phyloP scores from a whole-genome alignment of 129 eudicot species.

The Pseudognaphalium luteoalbum region DNA sequence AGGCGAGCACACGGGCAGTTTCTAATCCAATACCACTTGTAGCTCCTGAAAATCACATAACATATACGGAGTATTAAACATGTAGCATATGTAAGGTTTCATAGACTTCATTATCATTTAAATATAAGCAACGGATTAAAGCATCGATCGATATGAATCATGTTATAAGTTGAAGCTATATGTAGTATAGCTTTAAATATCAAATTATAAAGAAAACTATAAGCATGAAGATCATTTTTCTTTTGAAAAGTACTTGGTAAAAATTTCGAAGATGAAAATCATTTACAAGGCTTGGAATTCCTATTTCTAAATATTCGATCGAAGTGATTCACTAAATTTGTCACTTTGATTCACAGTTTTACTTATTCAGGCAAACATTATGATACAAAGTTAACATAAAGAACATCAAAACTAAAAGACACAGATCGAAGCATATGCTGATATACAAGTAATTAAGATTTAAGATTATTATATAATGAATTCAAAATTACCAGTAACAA shows the following conservation, averaged over 20 bases:
- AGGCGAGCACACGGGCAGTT: constrained; percentile 81
- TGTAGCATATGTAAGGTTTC: not conserved
- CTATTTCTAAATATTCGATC: too few relatives aligned
- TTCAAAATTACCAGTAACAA: constrained; percentile 72
- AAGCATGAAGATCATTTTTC: not conserved
- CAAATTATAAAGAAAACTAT: not conserved
- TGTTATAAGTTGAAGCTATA: not conserved
- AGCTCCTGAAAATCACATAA: constrained; percentile 58
- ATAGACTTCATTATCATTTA: not conserved
- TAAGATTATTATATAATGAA: not conserved
- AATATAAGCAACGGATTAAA: too few relatives aligned
- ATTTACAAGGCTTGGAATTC: not conserved
- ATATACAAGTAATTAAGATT: not conserved
- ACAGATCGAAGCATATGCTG: not conserved
- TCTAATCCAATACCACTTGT: constrained; percentile 94
- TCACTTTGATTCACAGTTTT: too few relatives aligned
- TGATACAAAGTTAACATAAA: too few relatives aligned
- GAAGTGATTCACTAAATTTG: too few relatives aligned
- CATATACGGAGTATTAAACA: constrained; percentile 9
- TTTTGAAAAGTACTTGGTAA: not conserved
- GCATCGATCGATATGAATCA: not conserved
- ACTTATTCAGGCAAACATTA: too few relatives aligned
- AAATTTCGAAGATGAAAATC: not conserved
- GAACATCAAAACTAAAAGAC: not conserved
- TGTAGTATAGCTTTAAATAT: too few relatives aligned